phyloP scores from a whole-genome alignment of 2,329 filamentous ascomycete species.

The Alternaria viburni region DNA sequence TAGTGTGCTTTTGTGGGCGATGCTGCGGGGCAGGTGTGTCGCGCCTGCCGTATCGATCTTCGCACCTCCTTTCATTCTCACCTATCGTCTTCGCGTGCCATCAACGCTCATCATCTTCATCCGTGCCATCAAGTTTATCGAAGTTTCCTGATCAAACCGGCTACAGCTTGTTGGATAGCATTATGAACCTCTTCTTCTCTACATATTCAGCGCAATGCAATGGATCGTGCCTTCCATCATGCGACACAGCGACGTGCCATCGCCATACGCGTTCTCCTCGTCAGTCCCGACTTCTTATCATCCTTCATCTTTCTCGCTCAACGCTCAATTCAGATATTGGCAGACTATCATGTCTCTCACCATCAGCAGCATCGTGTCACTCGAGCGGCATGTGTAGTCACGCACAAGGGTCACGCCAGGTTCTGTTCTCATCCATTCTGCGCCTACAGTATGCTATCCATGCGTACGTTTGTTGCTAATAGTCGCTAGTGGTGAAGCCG shows the following conservation, averaged over 20 bases:
- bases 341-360: not conserved
- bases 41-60: conserved; percentile 21
- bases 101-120: not conserved
- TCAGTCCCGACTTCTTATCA: not conserved
- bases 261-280: not conserved
- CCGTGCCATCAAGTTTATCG: not conserved
- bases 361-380: not conserved
- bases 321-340: not conserved
- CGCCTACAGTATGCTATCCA: not conserved
- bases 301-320: rapidly evolving
- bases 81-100: not conserved
- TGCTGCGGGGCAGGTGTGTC: conserved; percentile 30
- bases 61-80: not conserved
- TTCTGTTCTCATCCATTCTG: not conserved
- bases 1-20: conserved; percentile 39
- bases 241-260: not conserved
- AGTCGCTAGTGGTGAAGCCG: rapidly evolving
- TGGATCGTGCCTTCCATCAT: not conserved
- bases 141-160: not conserved
- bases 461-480: rapidly evolving
- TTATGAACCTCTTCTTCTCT: too few relatives aligned
- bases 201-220: too few relatives aligned
- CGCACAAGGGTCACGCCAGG: rapidly evolving
- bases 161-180: too few relatives aligned
- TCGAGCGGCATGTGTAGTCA: rapidly evolving